Base-by-base conservation (phyloP, 352 stramenopile genomes). In the Phytophthora pisi region DNA sequence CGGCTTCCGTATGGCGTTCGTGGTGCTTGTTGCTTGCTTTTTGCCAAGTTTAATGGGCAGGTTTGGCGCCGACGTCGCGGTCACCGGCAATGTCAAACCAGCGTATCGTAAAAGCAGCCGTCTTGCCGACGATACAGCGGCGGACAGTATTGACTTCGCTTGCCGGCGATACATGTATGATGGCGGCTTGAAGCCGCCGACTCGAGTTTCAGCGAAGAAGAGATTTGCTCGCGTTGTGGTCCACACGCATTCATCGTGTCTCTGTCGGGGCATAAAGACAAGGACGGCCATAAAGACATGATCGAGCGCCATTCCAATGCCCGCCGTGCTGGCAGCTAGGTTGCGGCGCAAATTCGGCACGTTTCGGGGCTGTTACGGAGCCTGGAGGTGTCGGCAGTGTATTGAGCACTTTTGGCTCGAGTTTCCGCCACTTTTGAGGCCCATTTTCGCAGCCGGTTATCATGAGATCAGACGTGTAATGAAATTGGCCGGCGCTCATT, bases 251-350 rank as follows among this genome's bases (percentile, higher is more conserved):
- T 40, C 34, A 40, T 40, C 34, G 43, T 67, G 30, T 68, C 53
- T 68, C 28, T 61, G 34, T 36, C 11, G 51, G 24, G 43, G n/a
- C 52, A 68, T 46, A 62, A 52, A 68, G 61, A 63, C 61, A 57
- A 57, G 61, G 46, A 15, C 61, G 34, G 52, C 16, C 52, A 68
- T 46, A 62, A 52, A 68, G 61, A 63, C 61, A 57, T 63, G 61
- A 52, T 13, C 43, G 16, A 45, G 5, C 7, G 43, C 43, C 43
- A 26, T 50, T 50, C 43, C 43, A 50, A 28, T 23, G 46, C 46
- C 9, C n/a, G 20, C 46, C 43, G n/a, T 18, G 38, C 38, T n/a
- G 38, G 11, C 9, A n/a, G 40, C 40, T 9, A 9, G 7, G 40
- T 47, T 46, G 15, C 40, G 40, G 15, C 15, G 40, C 40, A n/a